Evolutionary conservation across 2,329 filamentous ascomycete species (phyloP).

Genomic region (Alternaria triticimaculans): DNA sequence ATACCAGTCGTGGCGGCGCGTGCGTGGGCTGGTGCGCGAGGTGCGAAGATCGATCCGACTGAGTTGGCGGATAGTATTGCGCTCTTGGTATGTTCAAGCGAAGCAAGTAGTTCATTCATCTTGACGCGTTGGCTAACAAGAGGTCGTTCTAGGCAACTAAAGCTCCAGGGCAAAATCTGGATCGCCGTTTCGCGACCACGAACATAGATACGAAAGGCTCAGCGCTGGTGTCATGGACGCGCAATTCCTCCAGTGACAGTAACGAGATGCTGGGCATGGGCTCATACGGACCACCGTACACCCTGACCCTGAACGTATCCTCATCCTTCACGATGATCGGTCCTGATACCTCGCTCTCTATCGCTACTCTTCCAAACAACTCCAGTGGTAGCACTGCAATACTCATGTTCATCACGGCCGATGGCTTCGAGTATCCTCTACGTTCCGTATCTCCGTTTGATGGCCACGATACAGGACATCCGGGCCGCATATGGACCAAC

Average conservation of each 20-base stretch:
- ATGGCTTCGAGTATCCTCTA: slow-evolving; percentile 55
- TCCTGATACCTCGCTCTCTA: slow-evolving; percentile 51
- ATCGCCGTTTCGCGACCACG: slow-evolving; percentile 38
- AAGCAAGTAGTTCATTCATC: background rate
- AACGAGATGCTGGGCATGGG: slow-evolving; percentile 40
- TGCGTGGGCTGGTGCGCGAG: slow-evolving; percentile 53
- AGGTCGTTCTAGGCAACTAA: slow-evolving; percentile 26
- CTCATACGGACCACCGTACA: slow-evolving; percentile 58
- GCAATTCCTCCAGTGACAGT: background rate
- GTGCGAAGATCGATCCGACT: slow-evolving; percentile 36
- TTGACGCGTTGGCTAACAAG: background rate
- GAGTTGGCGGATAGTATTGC: slow-evolving; percentile 46
- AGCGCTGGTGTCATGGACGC: slow-evolving; percentile 45
- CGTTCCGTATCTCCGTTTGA: slow-evolving; percentile 53
- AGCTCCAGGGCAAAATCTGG: slow-evolving; percentile 56
- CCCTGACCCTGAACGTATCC: slow-evolving; percentile 46
- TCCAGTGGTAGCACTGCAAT: slow-evolving; percentile 25
- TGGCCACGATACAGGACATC: slow-evolving; percentile 56
- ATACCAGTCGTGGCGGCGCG: slow-evolving; percentile 54
- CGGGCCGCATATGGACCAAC: slow-evolving; percentile 62
- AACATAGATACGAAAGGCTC: slow-evolving; percentile 8
- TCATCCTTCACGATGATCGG: slow-evolving; percentile 56
- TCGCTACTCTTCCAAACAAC: slow-evolving; percentile 30
- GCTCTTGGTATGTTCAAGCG: slow-evolving; percentile 31
- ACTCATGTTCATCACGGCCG: slow-evolving; percentile 52